Conservation (phyloP, 805 yeast species). For the Monosporozyma aerobia region DNA sequence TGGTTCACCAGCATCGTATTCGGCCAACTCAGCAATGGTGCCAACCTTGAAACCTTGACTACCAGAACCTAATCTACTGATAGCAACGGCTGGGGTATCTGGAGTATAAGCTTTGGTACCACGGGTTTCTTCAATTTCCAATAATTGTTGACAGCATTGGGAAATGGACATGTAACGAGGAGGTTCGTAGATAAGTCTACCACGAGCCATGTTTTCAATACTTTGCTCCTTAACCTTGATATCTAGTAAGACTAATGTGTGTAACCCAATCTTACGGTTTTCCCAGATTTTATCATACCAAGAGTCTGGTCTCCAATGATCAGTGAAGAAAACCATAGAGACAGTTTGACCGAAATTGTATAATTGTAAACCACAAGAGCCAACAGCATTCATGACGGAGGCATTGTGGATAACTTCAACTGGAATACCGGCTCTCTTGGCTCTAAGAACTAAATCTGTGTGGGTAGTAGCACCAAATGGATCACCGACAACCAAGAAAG, state of each 20-base stretch:
- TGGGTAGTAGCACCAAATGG: constrained; percentile 98
- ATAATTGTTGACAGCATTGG: constrained; percentile 78
- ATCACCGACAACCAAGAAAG: constrained; percentile 94
- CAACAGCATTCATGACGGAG: constrained; percentile 96
- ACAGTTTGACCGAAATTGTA: constrained; percentile 96
- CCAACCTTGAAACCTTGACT: constrained; percentile 77
- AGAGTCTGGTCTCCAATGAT: constrained; percentile 91
- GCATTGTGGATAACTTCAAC: constrained; percentile 90
- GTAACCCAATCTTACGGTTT: constrained; percentile 83
- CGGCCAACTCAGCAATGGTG: constrained; percentile 64
- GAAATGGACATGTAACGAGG: constrained; percentile 92
- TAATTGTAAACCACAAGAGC: constrained; percentile 92
- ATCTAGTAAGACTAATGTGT: constrained; percentile 79
- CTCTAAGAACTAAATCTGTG: constrained; percentile 86
- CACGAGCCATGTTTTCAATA: constrained; percentile 87
- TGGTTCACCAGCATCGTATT: constrained; percentile 90
- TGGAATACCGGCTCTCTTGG: constrained; percentile 70
- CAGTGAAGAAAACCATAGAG: constrained; percentile 93
- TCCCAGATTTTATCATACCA: constrained; percentile 85
- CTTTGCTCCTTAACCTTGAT: constrained; percentile 97
- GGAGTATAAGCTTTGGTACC: constrained; percentile 72
- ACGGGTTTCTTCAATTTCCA: constrained; percentile 78
- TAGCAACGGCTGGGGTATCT: constrained; percentile 87
- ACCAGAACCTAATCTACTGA: constrained; percentile 86
- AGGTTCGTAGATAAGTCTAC: constrained; percentile 86